Conservation (phyloP, 495 filamentous ascomycete species). For the Tetracladium setigerum region DNA sequence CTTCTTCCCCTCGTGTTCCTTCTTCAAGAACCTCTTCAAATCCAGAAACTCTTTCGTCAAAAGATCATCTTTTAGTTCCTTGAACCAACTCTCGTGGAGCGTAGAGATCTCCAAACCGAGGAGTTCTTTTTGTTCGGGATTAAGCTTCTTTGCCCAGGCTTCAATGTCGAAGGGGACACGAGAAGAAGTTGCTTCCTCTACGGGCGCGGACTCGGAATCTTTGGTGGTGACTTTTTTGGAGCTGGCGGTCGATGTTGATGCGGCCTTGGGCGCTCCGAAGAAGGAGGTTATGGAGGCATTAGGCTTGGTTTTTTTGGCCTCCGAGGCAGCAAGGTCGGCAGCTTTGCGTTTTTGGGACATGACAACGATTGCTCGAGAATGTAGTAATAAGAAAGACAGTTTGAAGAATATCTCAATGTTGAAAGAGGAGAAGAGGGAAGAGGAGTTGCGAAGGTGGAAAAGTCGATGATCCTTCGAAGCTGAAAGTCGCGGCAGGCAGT, state of each 20-base stretch:
- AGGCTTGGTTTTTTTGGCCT: slow-evolving; percentile 67
- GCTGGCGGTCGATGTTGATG: slow-evolving; percentile 22
- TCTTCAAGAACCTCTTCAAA: slow-evolving; percentile 79
- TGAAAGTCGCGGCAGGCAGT: too few relatives aligned
- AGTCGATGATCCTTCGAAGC: too few relatives aligned
- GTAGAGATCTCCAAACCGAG: slow-evolving; percentile 87
- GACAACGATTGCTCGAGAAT: slow-evolving; percentile 7
- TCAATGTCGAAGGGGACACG: slow-evolving; percentile 69
- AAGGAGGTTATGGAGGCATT: slow-evolving; percentile 48
- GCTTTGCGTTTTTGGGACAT: slow-evolving; percentile 67
- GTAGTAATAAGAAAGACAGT: slow-evolving; percentile 12
- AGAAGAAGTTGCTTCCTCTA: slow-evolving; percentile 6
- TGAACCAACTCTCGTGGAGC: slow-evolving; percentile 83
- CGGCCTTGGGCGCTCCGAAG: slow-evolving; percentile 34
- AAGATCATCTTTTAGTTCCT: slow-evolving; percentile 77
- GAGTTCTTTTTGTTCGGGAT: slow-evolving; percentile 70
- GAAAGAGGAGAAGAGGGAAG: too few relatives aligned
- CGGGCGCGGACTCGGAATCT: slow-evolving; percentile 21
- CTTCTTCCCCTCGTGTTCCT: slow-evolving; percentile 62
- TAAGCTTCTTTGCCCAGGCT: slow-evolving; percentile 75
- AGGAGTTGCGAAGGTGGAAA: too few relatives aligned
- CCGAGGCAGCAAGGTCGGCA: slow-evolving; percentile 31
- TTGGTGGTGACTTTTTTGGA: slow-evolving; percentile 16
- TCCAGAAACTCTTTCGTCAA: slow-evolving; percentile 69
- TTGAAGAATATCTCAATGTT: slow-evolving; percentile 2